Evolutionary conservation across 2,329 filamentous ascomycete genomes (phyloP), one percentile per base, ranked within the genome.

Genomic region (Trichoderma sp.): DNA sequence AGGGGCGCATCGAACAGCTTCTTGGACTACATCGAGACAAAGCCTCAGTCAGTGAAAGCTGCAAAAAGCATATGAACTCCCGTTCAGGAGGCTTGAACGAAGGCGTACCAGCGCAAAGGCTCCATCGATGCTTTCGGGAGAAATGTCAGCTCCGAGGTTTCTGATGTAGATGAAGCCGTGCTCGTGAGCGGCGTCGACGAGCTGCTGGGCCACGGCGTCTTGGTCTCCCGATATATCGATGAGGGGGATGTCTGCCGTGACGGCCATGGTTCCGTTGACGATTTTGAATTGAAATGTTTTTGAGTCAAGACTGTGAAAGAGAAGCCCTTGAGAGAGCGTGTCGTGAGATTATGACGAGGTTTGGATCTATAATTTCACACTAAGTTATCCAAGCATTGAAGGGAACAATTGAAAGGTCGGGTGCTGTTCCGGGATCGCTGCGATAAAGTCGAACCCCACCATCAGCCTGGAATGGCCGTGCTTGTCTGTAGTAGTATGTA

Each of bases 111-210:
- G 76, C 15, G 83, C 79, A 79, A 97, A 98, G 9, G 90, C 88
- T 51, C 81, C 79, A 10, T 90, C 83, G 47, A 97, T 86, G 61
- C 88, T 84, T 30, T 83, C 77, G 0, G 83, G 78, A 0, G 89
- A 80, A 55, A 97, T 91, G 67, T 90, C 87, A 14, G 82, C 81
- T 50, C 88, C 89, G 24, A 87, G 83, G 73, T 92, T 93, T 73
- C 88, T 89, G 72, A 98, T 88, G 75, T 95, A 98, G 67, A 97
- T 86, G 77, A 98, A 98, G 67, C 94, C 94, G 77, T 93, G 90
- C 62, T 89, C 87, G 44, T 88, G 85, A 2, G 93, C 93, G 1
- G 94, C 94, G 67, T 90, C 85, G 48, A 97, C 87, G 48, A 98
- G 83, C 68, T 87, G 84, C 63, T 86, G 86, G 59, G 90, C 90